These are phyloP conservation scores for Penicillium sp. DNA, from an alignment of 2,329 filamentous ascomycete genomes.

Conservation along the genomic window DNA sequence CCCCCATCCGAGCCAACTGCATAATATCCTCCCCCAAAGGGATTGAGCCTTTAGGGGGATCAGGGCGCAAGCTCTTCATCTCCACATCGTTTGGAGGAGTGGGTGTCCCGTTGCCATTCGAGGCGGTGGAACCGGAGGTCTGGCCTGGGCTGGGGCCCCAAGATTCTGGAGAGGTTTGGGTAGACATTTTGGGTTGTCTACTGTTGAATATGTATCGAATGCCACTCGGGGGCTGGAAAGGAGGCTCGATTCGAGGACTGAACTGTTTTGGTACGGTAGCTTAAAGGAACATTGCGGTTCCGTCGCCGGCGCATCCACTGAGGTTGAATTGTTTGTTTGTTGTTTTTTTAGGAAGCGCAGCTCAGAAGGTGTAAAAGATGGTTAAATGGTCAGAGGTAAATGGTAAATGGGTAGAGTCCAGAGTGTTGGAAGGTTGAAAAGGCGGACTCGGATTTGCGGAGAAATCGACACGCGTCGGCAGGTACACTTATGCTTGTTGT, in stretches of 20 bases:
- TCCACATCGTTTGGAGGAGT: constrained; percentile 39
- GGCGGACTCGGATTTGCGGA: constrained; percentile 7
- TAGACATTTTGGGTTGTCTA: constrained; percentile 24
- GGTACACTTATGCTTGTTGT: neutral
- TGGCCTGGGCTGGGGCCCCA: constrained; percentile 24
- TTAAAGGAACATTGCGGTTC: constrained; percentile 18
- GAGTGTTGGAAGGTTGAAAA: neutral
- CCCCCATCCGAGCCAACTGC: constrained; percentile 87
- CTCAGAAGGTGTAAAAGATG: neutral
- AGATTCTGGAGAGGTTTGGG: constrained; percentile 27
- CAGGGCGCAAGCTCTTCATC: constrained; percentile 37
- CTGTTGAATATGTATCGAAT: neutral
- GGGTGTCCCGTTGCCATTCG: constrained; percentile 31
- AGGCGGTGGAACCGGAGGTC: constrained; percentile 24
- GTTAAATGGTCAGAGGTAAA: neutral
- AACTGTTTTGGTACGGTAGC: neutral
- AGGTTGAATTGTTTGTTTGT: neutral
- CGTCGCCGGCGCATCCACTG: constrained; percentile 1
- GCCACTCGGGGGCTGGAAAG: constrained; percentile 5
- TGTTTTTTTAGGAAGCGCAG: neutral
- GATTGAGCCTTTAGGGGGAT: constrained; percentile 35
- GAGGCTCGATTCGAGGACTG: constrained; percentile 11
- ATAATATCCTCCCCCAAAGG: constrained; percentile 76
- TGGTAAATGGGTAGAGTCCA: neutral
- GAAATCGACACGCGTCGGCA: constrained; percentile 5